Base-by-base conservation (phyloP, 2,329 filamentous ascomycete genomes). In the Macrophomina tecta region DNA sequence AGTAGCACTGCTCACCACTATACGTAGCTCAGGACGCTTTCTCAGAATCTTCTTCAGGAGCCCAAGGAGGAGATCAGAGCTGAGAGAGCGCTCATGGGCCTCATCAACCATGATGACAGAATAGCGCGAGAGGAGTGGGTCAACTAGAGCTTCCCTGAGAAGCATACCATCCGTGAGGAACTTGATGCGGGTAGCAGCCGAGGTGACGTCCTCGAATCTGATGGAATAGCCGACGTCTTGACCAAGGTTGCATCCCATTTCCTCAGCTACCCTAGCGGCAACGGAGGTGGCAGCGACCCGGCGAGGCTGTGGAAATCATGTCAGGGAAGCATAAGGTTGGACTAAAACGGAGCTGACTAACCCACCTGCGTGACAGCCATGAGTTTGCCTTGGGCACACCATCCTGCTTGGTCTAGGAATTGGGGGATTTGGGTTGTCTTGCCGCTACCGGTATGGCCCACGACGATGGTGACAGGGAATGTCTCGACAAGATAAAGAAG, bases 51-150 rank as follows among this genome's bases (percentile, higher is more conserved):
- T 98, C 77, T 97, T 97, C 46, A 99, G 79, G 14, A 98, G 82
- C 0, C 95, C 94, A 3, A 99, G 85, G 7, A 98, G 83, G 12
- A 99, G 87, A 75, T 99, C 95, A 0, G 94, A 97, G 77, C 92
- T 96, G 68, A 98, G 86, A 58, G 93, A 97, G 64, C 95, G 86
- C 79, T 98, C 94, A 76, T 99, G 95, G 6, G 94, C 95, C 80
- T 98, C 94, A 75, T 99, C 95, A 7, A 99, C 91, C 93, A 99
- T 97, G 72, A 99, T 92, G 52, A 97, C 91, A 0, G 93, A 96
- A 77, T 99, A 99, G 11, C 93, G 87, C 23, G 92, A 95, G 42
- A 99, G 81, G 3, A 98, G 81, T 12, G 95, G 95, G 78, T 99
- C 95, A 3, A 97, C 92, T 4, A 99, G 85, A 34, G 94, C 95